Evolutionary conservation across 2,329 filamentous ascomycete genomes (phyloP), one percentile per base, ranked within the genome.

Genomic region (Penicillium vulpinum): DNA sequence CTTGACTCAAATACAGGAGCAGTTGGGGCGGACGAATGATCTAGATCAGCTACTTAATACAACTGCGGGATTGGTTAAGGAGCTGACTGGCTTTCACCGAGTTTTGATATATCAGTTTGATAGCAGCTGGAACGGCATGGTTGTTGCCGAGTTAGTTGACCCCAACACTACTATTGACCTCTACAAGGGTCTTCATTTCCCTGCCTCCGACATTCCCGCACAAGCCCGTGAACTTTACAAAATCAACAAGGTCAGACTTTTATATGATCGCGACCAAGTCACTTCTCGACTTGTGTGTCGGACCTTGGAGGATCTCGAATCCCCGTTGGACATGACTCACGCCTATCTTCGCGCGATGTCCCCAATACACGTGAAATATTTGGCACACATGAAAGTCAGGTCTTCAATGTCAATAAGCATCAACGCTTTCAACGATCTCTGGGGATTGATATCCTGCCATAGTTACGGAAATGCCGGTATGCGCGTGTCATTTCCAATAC

Each of bases 31-130:
- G 24, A 90, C 91, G 1, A 80, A 85, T 0, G 87, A 83, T 58
- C 77, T 96, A 0, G 86, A 91, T 1, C 80, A 73, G 1, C 91
- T 96, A 57, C 77, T 96, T 36, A 93, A 94, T 66, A 87, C 92
- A 6, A 75, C 94, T 3, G 89, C 93, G 0, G 91, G 91, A 0
- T 88, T 96, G 8, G 85, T 96, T 33, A 96, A 95, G 69, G 92
- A 96, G 68, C 72, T 96, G 47, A 95, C 91, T 0, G 91, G 92
- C 0, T 96, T 96, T 62, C 92, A 96, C 69, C 88, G 92, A 13
- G 90, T 96, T 46, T 92, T 96, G 90, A 83, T 96, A 2, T 96
- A 96, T 67, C 91, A 96, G 71, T 96, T 96, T 62, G 92, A 96
- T 71, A 80, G 86, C 5, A 75, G 81, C 1, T 94, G 88, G 80